Percentiles rank a stretch among this genome's conserved stretches.
Conservation (phyloP, 2,329 filamentous ascomycete species). For the Phyllosticta paracitricarpa region DNA sequence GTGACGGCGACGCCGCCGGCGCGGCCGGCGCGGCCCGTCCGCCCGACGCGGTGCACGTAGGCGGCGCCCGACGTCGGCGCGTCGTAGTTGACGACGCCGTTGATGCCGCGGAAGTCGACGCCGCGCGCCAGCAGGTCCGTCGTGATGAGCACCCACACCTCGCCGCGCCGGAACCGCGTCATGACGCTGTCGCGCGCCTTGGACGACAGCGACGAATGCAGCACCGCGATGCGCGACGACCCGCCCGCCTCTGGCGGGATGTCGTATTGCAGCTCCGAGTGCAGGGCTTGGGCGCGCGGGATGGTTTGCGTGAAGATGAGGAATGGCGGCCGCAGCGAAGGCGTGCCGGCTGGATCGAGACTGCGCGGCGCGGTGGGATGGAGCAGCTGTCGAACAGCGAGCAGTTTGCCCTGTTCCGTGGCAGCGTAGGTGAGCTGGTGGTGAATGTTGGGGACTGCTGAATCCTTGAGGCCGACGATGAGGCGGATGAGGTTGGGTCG, state of each 20-base stretch:
- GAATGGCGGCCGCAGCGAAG: constrained; percentile 70
- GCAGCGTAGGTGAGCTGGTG: constrained; percentile 87
- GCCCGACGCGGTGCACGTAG: constrained; percentile 88
- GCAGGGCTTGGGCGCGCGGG: constrained; percentile 73
- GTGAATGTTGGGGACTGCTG: constrained; percentile 81
- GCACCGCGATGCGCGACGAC: constrained; percentile 71
- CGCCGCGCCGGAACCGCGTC: constrained; percentile 78
- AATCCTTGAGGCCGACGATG: constrained; percentile 94
- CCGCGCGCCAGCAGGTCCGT: constrained; percentile 88
- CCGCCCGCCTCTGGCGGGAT: constrained; percentile 84
- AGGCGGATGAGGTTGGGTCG: constrained; percentile 58
- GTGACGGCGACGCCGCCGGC: constrained; percentile 85
- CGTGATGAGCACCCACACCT: constrained; percentile 94
- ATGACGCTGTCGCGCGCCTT: constrained; percentile 69
- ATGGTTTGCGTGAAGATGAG: constrained; percentile 96
- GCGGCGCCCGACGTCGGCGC: constrained; percentile 81
- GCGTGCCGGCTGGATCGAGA: constrained; percentile 24
- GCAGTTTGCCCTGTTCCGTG: constrained; percentile 85
- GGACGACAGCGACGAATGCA: constrained; percentile 80
- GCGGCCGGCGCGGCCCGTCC: constrained; percentile 80
- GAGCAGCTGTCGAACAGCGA: constrained; percentile 80
- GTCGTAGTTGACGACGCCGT: constrained; percentile 96
- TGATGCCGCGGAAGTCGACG: constrained; percentile 89
- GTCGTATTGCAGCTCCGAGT: constrained; percentile 87
- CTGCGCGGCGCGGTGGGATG: constrained; percentile 58